Conservation (phyloP, 2,329 filamentous ascomycete genomes). For the Trichophaea hybrida region DNA sequence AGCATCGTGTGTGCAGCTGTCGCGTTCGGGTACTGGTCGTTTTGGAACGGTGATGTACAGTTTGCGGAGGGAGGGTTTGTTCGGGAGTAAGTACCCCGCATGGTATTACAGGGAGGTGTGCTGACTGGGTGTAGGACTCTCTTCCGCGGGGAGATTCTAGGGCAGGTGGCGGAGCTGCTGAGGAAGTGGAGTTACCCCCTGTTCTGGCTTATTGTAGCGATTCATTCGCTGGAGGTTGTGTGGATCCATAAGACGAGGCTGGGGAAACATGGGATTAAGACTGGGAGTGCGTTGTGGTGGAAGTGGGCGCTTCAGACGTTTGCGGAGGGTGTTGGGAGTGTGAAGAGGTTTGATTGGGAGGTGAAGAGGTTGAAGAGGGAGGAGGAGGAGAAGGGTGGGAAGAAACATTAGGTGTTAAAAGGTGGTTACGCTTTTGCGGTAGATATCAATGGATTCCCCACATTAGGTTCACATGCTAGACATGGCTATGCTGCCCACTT, state of each 20-base stretch:
- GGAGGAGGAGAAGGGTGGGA: slow-evolving; percentile 32
- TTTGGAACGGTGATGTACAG: slow-evolving; percentile 32
- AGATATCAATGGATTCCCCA: no score
- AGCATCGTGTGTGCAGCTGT: slow-evolving; percentile 34
- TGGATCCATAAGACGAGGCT: slow-evolving; percentile 39
- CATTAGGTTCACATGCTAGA: no score
- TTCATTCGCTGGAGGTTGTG: slow-evolving; percentile 52
- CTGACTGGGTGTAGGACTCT: background rate
- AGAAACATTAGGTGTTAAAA: background rate
- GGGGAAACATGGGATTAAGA: slow-evolving; percentile 36
- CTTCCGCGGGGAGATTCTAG: slow-evolving; percentile 27
- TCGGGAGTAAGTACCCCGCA: slow-evolving; percentile 38
- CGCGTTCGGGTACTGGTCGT: slow-evolving; percentile 41
- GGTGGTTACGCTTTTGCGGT: no score
- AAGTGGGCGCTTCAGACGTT: slow-evolving; percentile 42
- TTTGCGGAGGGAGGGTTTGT: slow-evolving; percentile 39
- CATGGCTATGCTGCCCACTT: no score
- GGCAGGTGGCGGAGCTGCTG: background rate
- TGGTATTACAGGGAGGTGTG: background rate
- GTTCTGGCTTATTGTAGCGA: slow-evolving; percentile 36
- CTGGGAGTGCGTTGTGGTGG: slow-evolving; percentile 39
- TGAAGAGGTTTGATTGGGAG: slow-evolving; percentile 39
- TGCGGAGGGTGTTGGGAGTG: slow-evolving; percentile 41
- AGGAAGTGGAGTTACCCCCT: background rate
- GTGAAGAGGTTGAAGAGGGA: slow-evolving; percentile 35